These are phyloP conservation scores for Suillus cothurnatus DNA, from an alignment of 768 basidiomycete genomes.

Conservation along the genomic window DNA sequence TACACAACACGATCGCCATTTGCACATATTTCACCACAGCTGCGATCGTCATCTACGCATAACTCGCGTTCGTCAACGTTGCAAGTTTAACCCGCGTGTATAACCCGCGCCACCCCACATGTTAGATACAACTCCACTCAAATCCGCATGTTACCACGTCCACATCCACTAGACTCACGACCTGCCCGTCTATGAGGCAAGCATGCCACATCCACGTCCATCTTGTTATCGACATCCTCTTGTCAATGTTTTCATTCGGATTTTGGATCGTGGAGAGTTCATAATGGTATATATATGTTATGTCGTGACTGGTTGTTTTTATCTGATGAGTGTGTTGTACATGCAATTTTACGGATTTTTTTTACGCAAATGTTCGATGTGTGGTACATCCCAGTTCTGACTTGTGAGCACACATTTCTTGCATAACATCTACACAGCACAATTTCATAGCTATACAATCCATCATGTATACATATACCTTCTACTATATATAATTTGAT, in stretches of 20 bases:
- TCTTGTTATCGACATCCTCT: not conserved
- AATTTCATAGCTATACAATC: too few relatives aligned
- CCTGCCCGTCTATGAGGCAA: not conserved
- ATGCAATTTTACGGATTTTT: slow-evolving; percentile 1
- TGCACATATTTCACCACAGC: not conserved
- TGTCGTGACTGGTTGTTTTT: not conserved
- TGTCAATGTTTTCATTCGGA: not conserved
- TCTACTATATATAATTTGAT: too few relatives aligned
- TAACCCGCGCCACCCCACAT: not conserved
- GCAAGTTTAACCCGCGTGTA: not conserved
- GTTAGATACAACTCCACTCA: not conserved
- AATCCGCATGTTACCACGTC: not conserved
- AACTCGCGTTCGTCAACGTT: not conserved
- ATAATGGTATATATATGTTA: slow-evolving; percentile 3
- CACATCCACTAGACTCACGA: not conserved
- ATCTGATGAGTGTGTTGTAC: not conserved
- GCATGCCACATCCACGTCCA: not conserved
- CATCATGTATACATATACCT: too few relatives aligned
- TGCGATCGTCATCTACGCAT: not conserved
- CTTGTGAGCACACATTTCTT: too few relatives aligned
- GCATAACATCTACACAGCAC: too few relatives aligned
- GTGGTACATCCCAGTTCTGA: not conserved
- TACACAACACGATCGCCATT: not conserved
- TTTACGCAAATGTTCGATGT: not conserved
- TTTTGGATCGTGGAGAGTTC: not conserved